phyloP scores from a whole-genome alignment of 73 alveolate genomes.

The Uronychia binucleata region DNA sequence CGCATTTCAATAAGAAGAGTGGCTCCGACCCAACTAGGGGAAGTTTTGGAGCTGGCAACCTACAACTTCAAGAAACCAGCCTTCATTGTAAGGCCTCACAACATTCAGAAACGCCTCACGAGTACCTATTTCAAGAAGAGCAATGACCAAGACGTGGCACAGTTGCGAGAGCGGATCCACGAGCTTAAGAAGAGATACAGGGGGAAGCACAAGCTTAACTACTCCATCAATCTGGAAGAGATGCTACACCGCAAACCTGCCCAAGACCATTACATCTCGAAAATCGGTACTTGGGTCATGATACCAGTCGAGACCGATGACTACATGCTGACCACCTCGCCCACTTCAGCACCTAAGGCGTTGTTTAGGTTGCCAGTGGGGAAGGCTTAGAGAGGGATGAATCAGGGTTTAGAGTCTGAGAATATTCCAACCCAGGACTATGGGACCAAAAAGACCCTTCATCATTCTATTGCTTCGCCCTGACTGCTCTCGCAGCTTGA shows the following conservation, averaged over 20 bases:
- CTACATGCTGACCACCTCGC: not conserved
- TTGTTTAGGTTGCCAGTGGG: not conserved
- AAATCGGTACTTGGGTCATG: too few species aligned
- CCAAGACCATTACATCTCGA: too few species aligned
- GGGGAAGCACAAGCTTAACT: not conserved
- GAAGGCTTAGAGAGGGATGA: not conserved
- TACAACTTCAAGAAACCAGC: constrained; percentile 59
- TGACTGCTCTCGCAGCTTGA: not conserved
- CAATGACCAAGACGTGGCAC: constrained; percentile 29
- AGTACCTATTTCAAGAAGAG: constrained; percentile 53
- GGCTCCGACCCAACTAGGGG: not conserved
- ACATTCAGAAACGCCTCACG: constrained; percentile 31
- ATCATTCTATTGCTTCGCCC: not conserved
- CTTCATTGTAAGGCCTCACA: constrained; percentile 8
- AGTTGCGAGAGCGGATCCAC: not conserved
- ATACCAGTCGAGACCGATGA: not conserved
- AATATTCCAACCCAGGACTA: not conserved
- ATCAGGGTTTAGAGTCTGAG: not conserved
- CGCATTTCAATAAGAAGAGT: not conserved
- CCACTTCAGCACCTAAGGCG: not conserved
- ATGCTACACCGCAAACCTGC: not conserved
- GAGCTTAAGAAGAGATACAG: constrained; percentile 1
- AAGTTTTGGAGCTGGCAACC: not conserved
- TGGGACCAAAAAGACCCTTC: not conserved
- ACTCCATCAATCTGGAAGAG: constrained; percentile 15